Base-by-base conservation (phyloP, 2,329 filamentous ascomycete genomes). In the Penicillium sp. region DNA sequence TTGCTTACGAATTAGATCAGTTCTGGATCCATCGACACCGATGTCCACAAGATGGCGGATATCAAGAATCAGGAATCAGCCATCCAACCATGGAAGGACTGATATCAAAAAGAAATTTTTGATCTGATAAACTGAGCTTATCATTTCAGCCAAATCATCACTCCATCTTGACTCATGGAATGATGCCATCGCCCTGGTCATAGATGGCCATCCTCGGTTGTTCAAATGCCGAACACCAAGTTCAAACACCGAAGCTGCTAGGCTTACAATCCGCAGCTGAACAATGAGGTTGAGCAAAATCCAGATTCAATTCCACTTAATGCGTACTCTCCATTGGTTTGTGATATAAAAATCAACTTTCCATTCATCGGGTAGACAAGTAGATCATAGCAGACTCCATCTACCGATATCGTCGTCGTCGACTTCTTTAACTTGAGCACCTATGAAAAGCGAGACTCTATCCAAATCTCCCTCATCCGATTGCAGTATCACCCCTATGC, bases 1-100 rank as follows among this genome's bases (percentile, higher is more conserved):
- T 75, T 65, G 73, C 72, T 76, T 75, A 76, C 68, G 67, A 76
- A 76, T 71, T 66, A 57, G 65, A 62, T 53, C 51, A 30, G 58
- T 65, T 57, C 54, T 57, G 54, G 54, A 44, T 28, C 26, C 26
- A 26, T 56, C 54, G 22, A 24, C 33, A 10, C 44, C 9, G 4
- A 28, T 28, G 28, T 7, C 28, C 28, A 28, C 13, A n/a, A 12
- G n/a, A 19, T 26, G 42, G 17, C 24, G 13, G 44, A 47, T 47
- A 28, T 47, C 13, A 9, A 35, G 3, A 19, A 33, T 35, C 47
- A 24, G 22, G 13, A 19, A 50, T 50, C 44, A 28, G 4, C 24
- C 4, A 19, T 47, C 15, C 44, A 47, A 19, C 15, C 7, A 47
- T 28, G 44, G 24, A 9, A 47, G 12, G 8, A 9, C 24, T 47